Conservation (phyloP, 2,329 filamentous ascomycete species). For the Trichoderma sp. region DNA sequence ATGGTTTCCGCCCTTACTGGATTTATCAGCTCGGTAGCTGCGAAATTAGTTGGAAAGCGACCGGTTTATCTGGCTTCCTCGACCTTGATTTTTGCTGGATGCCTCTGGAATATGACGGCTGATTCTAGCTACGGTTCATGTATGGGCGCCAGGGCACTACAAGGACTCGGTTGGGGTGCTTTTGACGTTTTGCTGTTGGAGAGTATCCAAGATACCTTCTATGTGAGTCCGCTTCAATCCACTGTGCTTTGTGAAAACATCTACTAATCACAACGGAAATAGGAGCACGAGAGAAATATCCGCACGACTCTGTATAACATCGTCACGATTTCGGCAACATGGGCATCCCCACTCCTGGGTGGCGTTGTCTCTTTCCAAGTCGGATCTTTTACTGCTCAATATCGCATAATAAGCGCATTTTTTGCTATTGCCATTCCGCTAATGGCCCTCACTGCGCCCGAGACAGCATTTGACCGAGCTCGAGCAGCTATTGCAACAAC, state of each 20-base stretch:
- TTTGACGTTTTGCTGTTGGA: conserved; percentile 59
- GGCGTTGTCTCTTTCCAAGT: conserved; percentile 51
- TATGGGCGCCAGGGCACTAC: conserved; percentile 57
- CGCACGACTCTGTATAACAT: conserved; percentile 52
- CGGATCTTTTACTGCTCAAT: conserved; percentile 52
- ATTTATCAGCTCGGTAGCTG: conserved; percentile 47
- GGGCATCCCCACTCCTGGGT: conserved; percentile 59
- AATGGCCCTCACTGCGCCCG: conserved; percentile 53
- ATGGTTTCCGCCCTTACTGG: conserved; percentile 54
- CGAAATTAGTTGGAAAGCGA: conserved; percentile 57
- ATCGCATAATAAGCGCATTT: conserved; percentile 56
- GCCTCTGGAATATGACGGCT: conserved; percentile 55
- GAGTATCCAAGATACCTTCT: conserved; percentile 61
- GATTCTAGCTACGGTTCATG: conserved; percentile 48
- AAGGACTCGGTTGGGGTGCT: conserved; percentile 62
- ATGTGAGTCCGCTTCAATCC: conserved; percentile 45
- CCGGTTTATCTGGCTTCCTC: conserved; percentile 56
- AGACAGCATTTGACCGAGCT: conserved; percentile 56
- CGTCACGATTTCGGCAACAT: conserved; percentile 52
- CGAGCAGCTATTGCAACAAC: conserved; percentile 31
- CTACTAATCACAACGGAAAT: neutral
- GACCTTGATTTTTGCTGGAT: conserved; percentile 52
- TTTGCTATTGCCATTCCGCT: conserved; percentile 52
- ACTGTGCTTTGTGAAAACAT: too few species aligned
- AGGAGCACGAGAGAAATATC: conserved; percentile 56